phyloP scores from a whole-genome alignment of 2,329 filamentous ascomycete species.

The Didymella pinodella region DNA sequence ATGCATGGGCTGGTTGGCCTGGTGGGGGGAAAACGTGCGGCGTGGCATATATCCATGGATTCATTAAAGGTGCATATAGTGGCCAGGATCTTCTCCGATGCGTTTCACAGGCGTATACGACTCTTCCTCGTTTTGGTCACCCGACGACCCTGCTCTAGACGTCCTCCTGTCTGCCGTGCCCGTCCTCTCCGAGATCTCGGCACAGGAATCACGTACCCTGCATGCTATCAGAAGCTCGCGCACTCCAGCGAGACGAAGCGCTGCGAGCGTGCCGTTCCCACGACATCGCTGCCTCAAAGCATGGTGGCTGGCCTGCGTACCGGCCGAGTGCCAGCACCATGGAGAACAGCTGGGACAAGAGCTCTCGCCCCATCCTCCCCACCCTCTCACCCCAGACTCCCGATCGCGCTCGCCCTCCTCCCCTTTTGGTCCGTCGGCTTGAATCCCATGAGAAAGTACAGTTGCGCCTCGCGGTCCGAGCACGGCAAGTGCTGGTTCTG shows the following conservation, averaged over 20 bases:
- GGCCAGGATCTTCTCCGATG: neutral
- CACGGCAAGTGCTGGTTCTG: conserved; percentile 20
- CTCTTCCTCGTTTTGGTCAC: neutral
- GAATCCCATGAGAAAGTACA: conserved; percentile 41
- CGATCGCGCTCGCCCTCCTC: neutral
- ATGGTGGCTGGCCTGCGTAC: neutral
- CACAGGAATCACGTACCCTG: neutral
- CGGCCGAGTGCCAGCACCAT: neutral
- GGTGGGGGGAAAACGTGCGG: neutral
- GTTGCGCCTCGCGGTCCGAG: conserved; percentile 31
- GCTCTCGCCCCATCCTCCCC: neutral
- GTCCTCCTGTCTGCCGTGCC: neutral
- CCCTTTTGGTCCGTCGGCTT: conserved; percentile 8
- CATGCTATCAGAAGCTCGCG: neutral
- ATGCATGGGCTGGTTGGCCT: conserved; percentile 2
- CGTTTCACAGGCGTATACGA: neutral
- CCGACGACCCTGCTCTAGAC: neutral
- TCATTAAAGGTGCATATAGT: neutral
- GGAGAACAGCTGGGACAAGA: neutral
- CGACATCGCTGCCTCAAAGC: neutral
- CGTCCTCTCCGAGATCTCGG: neutral
- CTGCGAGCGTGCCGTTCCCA: neutral
- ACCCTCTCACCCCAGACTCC: neutral
- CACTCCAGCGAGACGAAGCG: neutral
- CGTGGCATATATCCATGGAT: neutral